These are phyloP conservation scores for Cucurbita pepo DNA, from an alignment of 306 rosid genomes.

Conservation along the genomic window DNA sequence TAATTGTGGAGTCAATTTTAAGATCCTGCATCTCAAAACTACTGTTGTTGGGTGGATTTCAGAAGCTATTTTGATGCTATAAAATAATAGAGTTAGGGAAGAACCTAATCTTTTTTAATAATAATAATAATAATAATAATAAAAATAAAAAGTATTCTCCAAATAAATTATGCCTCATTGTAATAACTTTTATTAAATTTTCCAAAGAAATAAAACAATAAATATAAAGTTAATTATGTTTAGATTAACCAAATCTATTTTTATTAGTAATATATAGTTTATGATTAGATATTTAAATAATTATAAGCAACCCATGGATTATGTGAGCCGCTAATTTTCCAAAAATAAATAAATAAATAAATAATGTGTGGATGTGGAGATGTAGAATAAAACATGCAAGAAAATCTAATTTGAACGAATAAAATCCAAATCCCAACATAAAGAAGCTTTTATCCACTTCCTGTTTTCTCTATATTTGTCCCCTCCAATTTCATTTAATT, in stretches of 20 bases:
- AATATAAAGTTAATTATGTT: background rate
- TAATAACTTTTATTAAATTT: too few relatives aligned
- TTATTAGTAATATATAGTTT: background rate
- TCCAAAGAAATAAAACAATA: too few relatives aligned
- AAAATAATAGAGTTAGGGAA: too few relatives aligned
- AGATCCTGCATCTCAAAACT: too few relatives aligned
- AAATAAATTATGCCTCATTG: too few relatives aligned
- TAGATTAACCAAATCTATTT: background rate
- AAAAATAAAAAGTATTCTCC: too few relatives aligned
- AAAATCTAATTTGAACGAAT: background rate
- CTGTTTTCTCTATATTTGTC: background rate
- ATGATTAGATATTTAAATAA: background rate
- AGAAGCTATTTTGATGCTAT: too few relatives aligned
- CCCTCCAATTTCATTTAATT: background rate
- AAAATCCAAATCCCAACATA: slow-evolving; percentile 3
- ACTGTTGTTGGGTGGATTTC: too few relatives aligned
- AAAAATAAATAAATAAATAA: background rate
- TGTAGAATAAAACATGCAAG: background rate
- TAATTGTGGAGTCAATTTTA: too few relatives aligned
- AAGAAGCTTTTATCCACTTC: background rate
- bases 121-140: too few relatives aligned
- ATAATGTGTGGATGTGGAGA: background rate
- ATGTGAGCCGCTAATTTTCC: background rate
- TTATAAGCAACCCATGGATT: background rate
- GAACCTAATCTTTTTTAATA: too few relatives aligned